A percentile compares a stretch with the other conserved stretches of the same genome.
Conservation (phyloP, 768 basidiomycete genomes). For the Megacollybia marginata region DNA sequence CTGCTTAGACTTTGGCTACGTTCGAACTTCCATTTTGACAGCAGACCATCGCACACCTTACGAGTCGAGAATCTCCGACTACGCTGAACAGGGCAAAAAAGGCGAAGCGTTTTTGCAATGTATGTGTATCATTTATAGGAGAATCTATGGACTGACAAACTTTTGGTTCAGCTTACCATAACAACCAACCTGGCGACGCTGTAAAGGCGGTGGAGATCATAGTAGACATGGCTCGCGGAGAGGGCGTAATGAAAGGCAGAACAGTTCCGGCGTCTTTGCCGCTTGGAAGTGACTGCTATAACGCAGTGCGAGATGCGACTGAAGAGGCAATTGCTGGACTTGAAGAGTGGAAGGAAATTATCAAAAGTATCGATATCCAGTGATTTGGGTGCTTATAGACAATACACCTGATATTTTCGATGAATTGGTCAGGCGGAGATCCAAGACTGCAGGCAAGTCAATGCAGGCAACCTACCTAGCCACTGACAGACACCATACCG, state of each 20-base stretch:
- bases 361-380: slow-evolving; percentile 16
- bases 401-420: too few species aligned
- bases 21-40: slow-evolving; percentile 26
- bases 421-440: too few species aligned
- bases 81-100: slow-evolving; percentile 15
- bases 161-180: slow-evolving; percentile 18
- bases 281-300: slow-evolving; percentile 24
- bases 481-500: too few species aligned
- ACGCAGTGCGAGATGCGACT: slow-evolving; percentile 12
- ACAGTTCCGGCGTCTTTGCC: slow-evolving; percentile 18
- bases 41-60: slow-evolving; percentile 20
- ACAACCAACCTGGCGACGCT: slow-evolving; percentile 31
- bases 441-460: too few species aligned
- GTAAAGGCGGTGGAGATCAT: slow-evolving; percentile 25
- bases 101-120: slow-evolving; percentile 19
- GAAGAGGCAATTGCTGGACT: slow-evolving; percentile 10
- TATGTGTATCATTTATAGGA: slow-evolving; percentile 5
- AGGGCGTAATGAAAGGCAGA: slow-evolving; percentile 24
- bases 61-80: slow-evolving; percentile 25
- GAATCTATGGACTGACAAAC: slow-evolving; percentile 4
- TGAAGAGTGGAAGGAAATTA: slow-evolving; percentile 27
- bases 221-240: slow-evolving; percentile 23
- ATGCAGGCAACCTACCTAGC: too few species aligned
- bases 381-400: too few species aligned
- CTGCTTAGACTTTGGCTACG: slow-evolving; percentile 32